A percentile compares a stretch with the other conserved stretches of the same genome.
These are phyloP conservation scores for Amaranthus palmeri DNA, from an alignment of 148 eudicot species.

Conservation along the genomic window DNA sequence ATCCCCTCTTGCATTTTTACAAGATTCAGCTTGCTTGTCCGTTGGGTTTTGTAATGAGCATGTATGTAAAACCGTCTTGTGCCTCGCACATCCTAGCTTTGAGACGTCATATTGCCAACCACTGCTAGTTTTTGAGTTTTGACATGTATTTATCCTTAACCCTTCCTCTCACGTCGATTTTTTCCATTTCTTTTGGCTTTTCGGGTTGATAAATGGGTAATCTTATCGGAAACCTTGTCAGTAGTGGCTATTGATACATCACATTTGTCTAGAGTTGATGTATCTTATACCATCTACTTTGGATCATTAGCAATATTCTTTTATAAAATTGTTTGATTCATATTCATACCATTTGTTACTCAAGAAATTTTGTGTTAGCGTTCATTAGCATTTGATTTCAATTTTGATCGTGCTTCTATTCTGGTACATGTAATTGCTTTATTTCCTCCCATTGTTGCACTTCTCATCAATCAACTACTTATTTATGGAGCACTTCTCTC, in stretches of 20 bases:
- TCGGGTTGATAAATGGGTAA: not conserved
- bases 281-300: not conserved
- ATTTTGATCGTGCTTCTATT: too few relatives aligned
- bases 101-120: slow-evolving; percentile 16
- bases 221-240: slow-evolving; percentile 10
- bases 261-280: slow-evolving; percentile 4
- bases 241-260: slow-evolving; percentile 11
- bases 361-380: not conserved
- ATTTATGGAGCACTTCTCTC: too few relatives aligned
- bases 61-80: slow-evolving; percentile 9
- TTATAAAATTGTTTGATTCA: slow-evolving; percentile 15
- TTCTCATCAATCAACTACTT: too few relatives aligned
- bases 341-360: not conserved
- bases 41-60: slow-evolving; percentile 19
- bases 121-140: not conserved
- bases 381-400: too few relatives aligned
- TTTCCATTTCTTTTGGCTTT: not conserved
- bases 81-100: not conserved
- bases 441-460: too few relatives aligned
- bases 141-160: not conserved
- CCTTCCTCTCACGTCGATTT: not conserved
- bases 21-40: slow-evolving; percentile 8
- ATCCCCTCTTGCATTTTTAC: not conserved
- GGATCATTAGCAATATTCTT: not conserved
- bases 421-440: too few relatives aligned